Conservation (phyloP, 805 yeast species). For the Kregervanrija pseudodelftensis region DNA sequence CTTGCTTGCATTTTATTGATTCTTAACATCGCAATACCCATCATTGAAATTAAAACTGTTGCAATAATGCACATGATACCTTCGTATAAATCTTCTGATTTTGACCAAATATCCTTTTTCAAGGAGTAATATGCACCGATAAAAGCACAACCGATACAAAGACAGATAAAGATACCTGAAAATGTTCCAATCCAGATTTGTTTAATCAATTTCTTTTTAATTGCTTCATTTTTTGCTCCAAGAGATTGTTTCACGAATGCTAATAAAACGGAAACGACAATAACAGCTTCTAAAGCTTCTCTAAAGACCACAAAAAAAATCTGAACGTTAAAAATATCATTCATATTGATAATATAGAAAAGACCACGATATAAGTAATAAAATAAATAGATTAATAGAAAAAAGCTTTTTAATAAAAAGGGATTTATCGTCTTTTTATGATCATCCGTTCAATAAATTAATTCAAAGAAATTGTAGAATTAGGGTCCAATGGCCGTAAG, state of each 20-base stretch:
- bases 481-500: too few relatives aligned
- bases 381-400: too few relatives aligned
- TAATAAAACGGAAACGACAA: constrained; percentile 77
- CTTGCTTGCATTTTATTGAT: constrained; percentile 90
- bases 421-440: too few relatives aligned
- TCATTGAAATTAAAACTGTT: constrained; percentile 71
- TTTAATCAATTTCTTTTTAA: constrained; percentile 52
- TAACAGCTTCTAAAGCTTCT: constrained; percentile 84
- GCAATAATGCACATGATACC: constrained; percentile 88
- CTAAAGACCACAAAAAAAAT: constrained; percentile 84
- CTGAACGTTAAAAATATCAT: constrained; percentile 50
- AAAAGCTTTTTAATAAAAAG: too few relatives aligned
- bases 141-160: constrained; percentile 79
- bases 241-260: constrained; percentile 85
- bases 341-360: constrained; percentile 3
- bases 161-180: constrained; percentile 65
- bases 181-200: constrained; percentile 83
- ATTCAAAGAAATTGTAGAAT: too few relatives aligned
- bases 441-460: too few relatives aligned
- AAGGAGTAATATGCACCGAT: constrained; percentile 83
- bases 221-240: constrained; percentile 43
- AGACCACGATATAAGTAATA: too few relatives aligned
- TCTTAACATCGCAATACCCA: constrained; percentile 93
- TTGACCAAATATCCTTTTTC: constrained; percentile 73
- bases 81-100: constrained; percentile 89